Evolutionary conservation across 2,329 filamentous ascomycete genomes (phyloP), one percentile per base, ranked within the genome.

Genomic region (Colletotrichum destructivum): DNA sequence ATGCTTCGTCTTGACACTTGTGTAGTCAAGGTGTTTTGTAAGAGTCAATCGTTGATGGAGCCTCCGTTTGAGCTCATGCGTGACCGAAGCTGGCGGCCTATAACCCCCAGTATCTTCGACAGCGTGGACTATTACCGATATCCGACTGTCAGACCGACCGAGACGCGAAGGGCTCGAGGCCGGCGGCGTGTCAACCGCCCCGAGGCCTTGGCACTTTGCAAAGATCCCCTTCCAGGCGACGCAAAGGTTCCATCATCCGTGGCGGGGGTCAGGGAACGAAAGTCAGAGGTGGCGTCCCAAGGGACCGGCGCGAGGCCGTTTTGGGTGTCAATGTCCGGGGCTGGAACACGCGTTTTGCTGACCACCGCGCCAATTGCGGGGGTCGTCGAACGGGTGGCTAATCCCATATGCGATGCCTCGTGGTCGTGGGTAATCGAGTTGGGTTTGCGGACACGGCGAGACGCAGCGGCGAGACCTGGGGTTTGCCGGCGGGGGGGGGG

Each of bases 271-370:
- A 64, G 47, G 40, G 44, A 40, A 31, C n/a, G 40, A 49, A 38
- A 38, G 44, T 40, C 21, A 51, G 62, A 38, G 15, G 31, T 42
- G 47, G 54, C 51, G 54, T 21, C 23, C 18, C 15, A 6, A 51
- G 23, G 31, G 31, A 13, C 26, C n/a, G 15, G 26, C 49, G 56
- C 56, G 55, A 52, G 23, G 21, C 68, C 68, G 51, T 57, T 71
- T 56, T 26, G 62, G 57, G 68, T 21, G 42, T n/a, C 42, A 61
- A 51, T 67, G 68, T 62, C 68, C 56, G 63, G 61, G 56, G 68
- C 62, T 56, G 49, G 68, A 56, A 62, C 56, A n/a, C 18, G 47
- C 16, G n/a, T 44, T 44, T 47, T 55, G 35, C 52, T 26, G 44
- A 52, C 42, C 40, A 51, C 26, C 13, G 23, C 40, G n/a, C n/a